phyloP scores from a whole-genome alignment of 257 asterid species.

The Gentiana macrophylla region DNA sequence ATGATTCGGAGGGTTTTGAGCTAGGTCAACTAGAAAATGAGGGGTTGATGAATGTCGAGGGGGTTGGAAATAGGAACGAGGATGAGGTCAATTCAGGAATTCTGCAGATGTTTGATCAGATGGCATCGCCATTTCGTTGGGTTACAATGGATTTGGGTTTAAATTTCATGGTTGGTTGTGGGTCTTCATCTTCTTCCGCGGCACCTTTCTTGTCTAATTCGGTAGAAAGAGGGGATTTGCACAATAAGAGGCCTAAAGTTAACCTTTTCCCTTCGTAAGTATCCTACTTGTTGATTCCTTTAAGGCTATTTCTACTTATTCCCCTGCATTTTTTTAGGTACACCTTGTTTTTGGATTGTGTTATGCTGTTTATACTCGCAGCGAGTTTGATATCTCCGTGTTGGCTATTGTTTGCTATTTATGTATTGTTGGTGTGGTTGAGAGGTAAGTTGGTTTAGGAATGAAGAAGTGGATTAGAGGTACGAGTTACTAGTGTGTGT shows the following conservation, averaged over 20 bases:
- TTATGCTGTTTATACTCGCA: neutral
- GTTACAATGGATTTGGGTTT: conserved; percentile 45
- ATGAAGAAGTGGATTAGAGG: no score
- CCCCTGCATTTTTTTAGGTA: neutral
- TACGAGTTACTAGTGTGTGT: no score
- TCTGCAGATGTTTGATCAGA: conserved; percentile 13
- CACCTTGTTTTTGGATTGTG: neutral
- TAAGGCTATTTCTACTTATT: neutral
- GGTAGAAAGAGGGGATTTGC: conserved; percentile 39
- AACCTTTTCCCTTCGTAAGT: conserved; percentile 66
- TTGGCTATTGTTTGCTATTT: no score
- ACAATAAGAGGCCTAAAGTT: conserved; percentile 81
- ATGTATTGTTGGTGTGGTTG: no score
- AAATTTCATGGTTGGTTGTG: conserved; percentile 60
- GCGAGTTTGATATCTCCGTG: neutral
- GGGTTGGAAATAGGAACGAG: conserved; percentile 19
- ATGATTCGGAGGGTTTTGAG: conserved; percentile 9
- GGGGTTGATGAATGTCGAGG: conserved; percentile 11
- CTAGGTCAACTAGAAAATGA: conserved; percentile 6
- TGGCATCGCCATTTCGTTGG: conserved; percentile 23
- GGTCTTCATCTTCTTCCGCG: conserved; percentile 48
- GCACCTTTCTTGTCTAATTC: conserved; percentile 7
- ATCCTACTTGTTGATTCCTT: conserved; percentile 6
- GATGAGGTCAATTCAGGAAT: conserved; percentile 10
- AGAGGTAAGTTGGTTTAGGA: no score